Base-by-base conservation (phyloP, 2,329 filamentous ascomycete genomes). In the Ophiosphaerella korrae region DNA sequence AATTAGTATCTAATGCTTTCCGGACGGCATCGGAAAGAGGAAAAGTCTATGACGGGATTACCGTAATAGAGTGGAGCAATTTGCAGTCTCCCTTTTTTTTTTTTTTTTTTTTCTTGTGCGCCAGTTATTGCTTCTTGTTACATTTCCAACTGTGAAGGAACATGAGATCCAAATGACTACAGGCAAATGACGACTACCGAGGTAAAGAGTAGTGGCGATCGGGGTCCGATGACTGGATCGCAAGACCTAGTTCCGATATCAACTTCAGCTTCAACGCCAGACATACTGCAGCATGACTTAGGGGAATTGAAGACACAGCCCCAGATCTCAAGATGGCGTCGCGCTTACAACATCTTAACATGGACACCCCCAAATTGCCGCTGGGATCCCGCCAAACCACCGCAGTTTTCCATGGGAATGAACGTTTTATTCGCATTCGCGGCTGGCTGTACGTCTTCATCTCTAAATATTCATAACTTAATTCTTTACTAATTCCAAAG, bases 371-470 rank as follows among this genome's bases (percentile, higher is more conserved):
- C 78, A 45, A 79, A 82, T 58, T 89, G 88, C 68, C 84, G 88
- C 39, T 92, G 87, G 76, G 80, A 90, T 59, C 80, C 85, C 0
- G 70, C 82, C 0, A 80, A 82, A 47, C 88, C 89, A 7, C 87
- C 87, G 0, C 77, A 80, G 29, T 90, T 93, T 71, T 87, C 83
- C 1, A 75, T 90, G 60, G 76, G 78, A 2, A 76, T 90, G 66
- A 92, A 92, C 63, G 68, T 91, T 2, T 73, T 92, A 1, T 90
- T 91, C 55, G 86, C 82, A 1, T 81, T 88, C 63, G 88, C 82
- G 0, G 80, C 75, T 81, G 85, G 3, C 85, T 90, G 78, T 74
- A 1, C 83, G 84, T 0, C 11, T 16, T 5, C 32, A 16, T 26
- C 18, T 2, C 11, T 16, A 9, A 9, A 29, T 29, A 29, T 9